Evolutionary conservation across 352 stramenopile genomes (phyloP).

Genomic region (Phytophthora tentaculata): DNA sequence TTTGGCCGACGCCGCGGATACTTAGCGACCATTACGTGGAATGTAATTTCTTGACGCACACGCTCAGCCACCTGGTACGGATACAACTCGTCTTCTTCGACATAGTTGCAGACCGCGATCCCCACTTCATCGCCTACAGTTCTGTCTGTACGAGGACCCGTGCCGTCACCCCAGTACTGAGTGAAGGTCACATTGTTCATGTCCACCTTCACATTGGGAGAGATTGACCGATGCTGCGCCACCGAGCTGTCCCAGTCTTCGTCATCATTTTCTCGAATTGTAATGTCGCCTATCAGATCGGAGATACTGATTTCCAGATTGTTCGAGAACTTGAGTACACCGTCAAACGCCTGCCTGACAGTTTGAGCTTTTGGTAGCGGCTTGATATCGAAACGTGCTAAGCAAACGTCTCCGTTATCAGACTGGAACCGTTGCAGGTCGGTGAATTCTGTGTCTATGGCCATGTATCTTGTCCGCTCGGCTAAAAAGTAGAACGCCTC

Average conservation of each 20-base stretch:
- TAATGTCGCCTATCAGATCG: constrained; percentile 47
- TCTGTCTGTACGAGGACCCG: constrained; percentile 15
- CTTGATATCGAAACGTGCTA: constrained; percentile 54
- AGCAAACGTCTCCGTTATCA: constrained; percentile 40
- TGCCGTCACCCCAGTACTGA: constrained; percentile 37
- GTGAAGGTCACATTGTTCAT: constrained; percentile 53
- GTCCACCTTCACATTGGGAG: constrained; percentile 37
- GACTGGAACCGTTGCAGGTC: constrained; percentile 50
- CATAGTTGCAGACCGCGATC: constrained; percentile 46
- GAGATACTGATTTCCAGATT: constrained; percentile 57
- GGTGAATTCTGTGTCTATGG: constrained; percentile 41
- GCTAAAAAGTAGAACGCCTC: constrained; percentile 46
- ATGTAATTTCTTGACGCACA: constrained; percentile 58
- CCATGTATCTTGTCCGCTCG: constrained; percentile 42
- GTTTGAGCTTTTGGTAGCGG: constrained; percentile 37
- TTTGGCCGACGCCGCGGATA: constrained; percentile 19
- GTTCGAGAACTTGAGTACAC: constrained; percentile 50
- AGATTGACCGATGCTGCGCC: constrained; percentile 44
- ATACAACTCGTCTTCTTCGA: constrained; percentile 56
- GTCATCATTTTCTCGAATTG: constrained; percentile 51
- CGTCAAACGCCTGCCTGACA: constrained; percentile 49
- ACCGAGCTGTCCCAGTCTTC: constrained; percentile 38
- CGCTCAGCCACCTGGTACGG: constrained; percentile 44
- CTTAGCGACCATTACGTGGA: constrained; percentile 42
- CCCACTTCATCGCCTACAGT: constrained; percentile 34